Evolutionary conservation across 768 basidiomycete genomes (phyloP).

Genomic region (Neoboletus magnificus): DNA sequence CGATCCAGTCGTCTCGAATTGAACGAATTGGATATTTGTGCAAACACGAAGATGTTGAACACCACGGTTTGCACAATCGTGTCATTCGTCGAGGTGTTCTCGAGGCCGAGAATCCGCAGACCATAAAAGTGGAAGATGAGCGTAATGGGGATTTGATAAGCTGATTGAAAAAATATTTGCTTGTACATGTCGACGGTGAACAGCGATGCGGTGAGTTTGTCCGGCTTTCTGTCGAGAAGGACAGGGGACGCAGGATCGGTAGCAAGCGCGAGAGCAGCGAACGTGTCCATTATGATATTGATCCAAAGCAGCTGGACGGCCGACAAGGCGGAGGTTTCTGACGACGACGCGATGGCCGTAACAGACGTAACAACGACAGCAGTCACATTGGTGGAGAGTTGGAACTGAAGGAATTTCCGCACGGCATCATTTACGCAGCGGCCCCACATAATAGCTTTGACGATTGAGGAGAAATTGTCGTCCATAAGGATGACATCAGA

Average conservation of each 20-base stretch:
- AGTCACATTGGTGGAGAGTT: constrained; percentile 90
- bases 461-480: constrained; percentile 94
- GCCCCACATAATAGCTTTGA: constrained; percentile 98
- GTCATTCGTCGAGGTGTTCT: constrained; percentile 33
- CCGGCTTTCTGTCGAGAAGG: constrained; percentile 86
- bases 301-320: constrained; percentile 98
- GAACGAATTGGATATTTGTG: constrained; percentile 94
- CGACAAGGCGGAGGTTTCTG: constrained; percentile 82
- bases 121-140: constrained; percentile 91
- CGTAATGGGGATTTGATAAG: constrained; percentile 79
- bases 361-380: constrained; percentile 94
- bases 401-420: constrained; percentile 96
- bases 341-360: constrained; percentile 74
- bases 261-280: constrained; percentile 95
- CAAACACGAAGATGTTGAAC: constrained; percentile 98
- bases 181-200: constrained; percentile 96
- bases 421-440: constrained; percentile 98
- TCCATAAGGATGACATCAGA: constrained; percentile 99
- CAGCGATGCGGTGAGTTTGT: constrained; percentile 82
- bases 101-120: constrained; percentile 60
- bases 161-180: constrained; percentile 87
- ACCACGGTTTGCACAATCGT: constrained; percentile 76
- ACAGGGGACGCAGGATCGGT: constrained; percentile 88
- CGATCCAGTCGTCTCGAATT: constrained; percentile 88
- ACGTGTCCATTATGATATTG: constrained; percentile 98